Conservation (phyloP, 495 filamentous ascomycete genomes). For the Astrothelium macrocarpum region DNA sequence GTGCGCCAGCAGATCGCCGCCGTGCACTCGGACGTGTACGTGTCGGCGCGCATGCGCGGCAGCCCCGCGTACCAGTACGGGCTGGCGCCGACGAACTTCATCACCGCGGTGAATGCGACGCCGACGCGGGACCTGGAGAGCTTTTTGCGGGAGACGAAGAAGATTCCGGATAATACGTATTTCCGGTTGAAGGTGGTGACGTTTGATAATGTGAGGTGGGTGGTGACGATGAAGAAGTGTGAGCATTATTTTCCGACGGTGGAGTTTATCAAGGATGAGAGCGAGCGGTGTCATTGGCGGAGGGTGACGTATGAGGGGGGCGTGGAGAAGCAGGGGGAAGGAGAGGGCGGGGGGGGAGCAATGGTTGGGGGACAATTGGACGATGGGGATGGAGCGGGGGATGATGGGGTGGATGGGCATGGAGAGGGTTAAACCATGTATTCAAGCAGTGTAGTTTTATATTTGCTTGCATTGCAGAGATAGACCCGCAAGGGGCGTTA, state of each 20-base stretch:
- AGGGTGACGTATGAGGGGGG: conserved; percentile 21
- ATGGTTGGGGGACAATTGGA: background rate
- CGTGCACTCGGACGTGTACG: conserved; percentile 95
- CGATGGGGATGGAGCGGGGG: background rate
- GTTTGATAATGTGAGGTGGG: conserved; percentile 96
- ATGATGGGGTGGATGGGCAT: background rate
- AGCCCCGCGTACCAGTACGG: conserved; percentile 88
- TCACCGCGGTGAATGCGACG: conserved; percentile 86
- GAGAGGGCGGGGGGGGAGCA: conserved; percentile 6
- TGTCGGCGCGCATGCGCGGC: conserved; percentile 64
- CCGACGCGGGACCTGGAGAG: conserved; percentile 67
- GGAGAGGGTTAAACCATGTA: background rate
- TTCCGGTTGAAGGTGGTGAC: conserved; percentile 91
- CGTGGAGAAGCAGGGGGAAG: conserved; percentile 15
- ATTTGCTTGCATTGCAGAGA: background rate
- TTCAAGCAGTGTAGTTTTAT: background rate
- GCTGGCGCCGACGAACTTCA: conserved; percentile 91
- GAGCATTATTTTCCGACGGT: conserved; percentile 69
- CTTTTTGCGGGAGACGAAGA: conserved; percentile 69
- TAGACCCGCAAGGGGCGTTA: background rate
- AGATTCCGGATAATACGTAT: conserved; percentile 94
- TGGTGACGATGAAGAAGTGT: conserved; percentile 99
- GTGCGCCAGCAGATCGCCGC: conserved; percentile 95
- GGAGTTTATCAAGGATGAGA: conserved; percentile 34
- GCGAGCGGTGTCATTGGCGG: conserved; percentile 22